Percentiles rank a stretch among this genome's conserved stretches.
These are phyloP conservation scores for Entamoeba invadens DNA, from an alignment of 208 protist genomes.

Conservation along the genomic window DNA sequence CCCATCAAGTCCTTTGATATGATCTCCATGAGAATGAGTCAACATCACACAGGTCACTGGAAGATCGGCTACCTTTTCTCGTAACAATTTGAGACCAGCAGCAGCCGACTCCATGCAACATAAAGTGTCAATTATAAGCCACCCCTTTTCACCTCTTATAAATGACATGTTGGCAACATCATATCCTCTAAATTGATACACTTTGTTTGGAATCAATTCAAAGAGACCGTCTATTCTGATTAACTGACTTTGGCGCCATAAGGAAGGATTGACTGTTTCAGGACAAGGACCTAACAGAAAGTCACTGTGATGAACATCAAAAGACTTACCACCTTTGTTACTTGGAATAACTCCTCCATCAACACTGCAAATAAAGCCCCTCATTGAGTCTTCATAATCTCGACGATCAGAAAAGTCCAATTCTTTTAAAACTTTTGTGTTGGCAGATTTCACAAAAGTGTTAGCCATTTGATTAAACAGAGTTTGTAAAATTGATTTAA, in stretches of 20 bases:
- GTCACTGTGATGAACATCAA: neutral
- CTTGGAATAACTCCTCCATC: neutral
- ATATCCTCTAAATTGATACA: neutral
- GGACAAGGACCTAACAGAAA: neutral
- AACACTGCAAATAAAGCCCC: neutral
- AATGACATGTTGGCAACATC: neutral
- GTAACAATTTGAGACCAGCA: neutral
- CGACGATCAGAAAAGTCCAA: neutral
- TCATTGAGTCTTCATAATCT: neutral
- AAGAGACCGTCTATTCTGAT: neutral
- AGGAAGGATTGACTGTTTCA: too few species aligned
- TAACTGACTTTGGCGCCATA: neutral
- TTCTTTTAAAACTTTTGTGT: neutral
- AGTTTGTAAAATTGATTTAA: too few species aligned
- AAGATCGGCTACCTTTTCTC: neutral
- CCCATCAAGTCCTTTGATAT: neutral
- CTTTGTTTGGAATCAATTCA: neutral
- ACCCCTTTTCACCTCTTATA: neutral
- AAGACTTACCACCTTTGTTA: neutral
- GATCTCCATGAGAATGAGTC: neutral
- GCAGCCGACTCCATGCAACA: neutral
- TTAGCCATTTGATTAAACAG: too few species aligned
- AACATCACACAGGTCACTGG: neutral
- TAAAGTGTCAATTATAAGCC: slow-evolving; percentile 3
- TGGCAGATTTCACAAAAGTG: neutral